Evolutionary conservation across 2,329 filamentous ascomycete species (phyloP).

Genomic region (Bipolaris oryzae): DNA sequence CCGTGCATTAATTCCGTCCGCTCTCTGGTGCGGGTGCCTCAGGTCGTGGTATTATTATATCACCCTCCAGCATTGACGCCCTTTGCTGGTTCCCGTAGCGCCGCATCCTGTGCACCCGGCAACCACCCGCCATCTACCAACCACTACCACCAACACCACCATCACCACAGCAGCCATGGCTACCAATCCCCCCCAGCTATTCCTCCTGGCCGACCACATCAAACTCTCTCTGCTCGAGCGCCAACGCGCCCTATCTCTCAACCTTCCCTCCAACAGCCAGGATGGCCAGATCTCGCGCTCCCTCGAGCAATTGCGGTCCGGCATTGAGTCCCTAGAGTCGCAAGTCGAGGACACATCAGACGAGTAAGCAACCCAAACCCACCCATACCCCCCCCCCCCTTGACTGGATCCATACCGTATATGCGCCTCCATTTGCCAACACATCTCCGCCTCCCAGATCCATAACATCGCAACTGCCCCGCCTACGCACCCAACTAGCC

Average conservation of each 20-base stretch:
- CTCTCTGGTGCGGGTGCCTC: not conserved
- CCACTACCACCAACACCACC: slow-evolving; percentile 9
- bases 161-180: slow-evolving; percentile 32
- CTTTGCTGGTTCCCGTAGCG: slow-evolving; percentile 4
- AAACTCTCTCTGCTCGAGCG: slow-evolving; percentile 94
- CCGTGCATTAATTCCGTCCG: not conserved
- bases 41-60: not conserved
- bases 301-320: slow-evolving; percentile 82
- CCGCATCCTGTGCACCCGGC: slow-evolving; percentile 1
- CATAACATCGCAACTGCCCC: slow-evolving; percentile 63
- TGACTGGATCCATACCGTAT: not conserved
- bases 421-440: not conserved
- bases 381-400: not conserved
- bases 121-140: slow-evolving; percentile 3
- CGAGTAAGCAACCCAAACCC: slow-evolving; percentile 49
- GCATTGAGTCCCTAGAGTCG: slow-evolving; percentile 71
- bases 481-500: slow-evolving; percentile 74
- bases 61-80: not conserved
- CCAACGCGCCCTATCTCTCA: slow-evolving; percentile 80
- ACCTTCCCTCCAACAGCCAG: slow-evolving; percentile 78
- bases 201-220: slow-evolving; percentile 93
- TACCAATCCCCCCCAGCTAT: slow-evolving; percentile 72
- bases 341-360: slow-evolving; percentile 66
- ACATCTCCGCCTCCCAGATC: slow-evolving; percentile 25
- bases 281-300: slow-evolving; percentile 89